Evolutionary conservation across 345 rosid genomes (phyloP), one percentile per base, ranked within the genome.

Genomic region (Aethionema arabicum): DNA sequence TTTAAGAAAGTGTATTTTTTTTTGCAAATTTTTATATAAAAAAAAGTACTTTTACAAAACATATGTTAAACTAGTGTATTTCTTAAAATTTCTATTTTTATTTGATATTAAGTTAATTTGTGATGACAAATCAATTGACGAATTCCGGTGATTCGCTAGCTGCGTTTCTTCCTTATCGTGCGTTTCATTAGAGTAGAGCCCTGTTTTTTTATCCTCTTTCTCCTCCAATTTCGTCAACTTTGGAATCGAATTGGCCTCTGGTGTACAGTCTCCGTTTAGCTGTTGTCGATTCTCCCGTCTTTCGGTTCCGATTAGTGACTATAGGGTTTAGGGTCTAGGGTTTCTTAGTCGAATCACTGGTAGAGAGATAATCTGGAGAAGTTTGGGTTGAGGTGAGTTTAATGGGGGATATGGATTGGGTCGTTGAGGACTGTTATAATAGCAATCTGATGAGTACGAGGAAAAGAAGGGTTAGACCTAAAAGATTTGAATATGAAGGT

Each of bases 401-500:
- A 52, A 70, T 70, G 75, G 65, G 53, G 3, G 67, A 68, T 6
- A 44, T 68, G 4, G 59, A 48, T 47, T 87, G 88, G 90, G 68
- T 69, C 88, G 68, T 69, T 51, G 83, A 74, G 43, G 87, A 81
- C 11, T 46, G 54, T 39, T 77, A 52, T 12, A 76, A 59, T 15
- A 41, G 29, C 32, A 52, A 59, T 7, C 30, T 32, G 13, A 10
- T 11, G 11, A 43, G 63, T 9, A 47, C 57, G 0, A 43, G 65
- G 53, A 85, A 79, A 69, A 79, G 86, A 59, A 87, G 78, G 70
- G 72, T 38, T 4, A 78, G 48, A 60, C 54, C 77, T 0, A 82
- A 77, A 78, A 76, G 76, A 42, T 21, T 65, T 59, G 80, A 80
- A 32, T 88, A 73, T 72, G 45, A 76, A 50, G 83, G 96, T 31